Conservation (phyloP, 129 eudicot genomes). For the Pittosporum tobira region DNA sequence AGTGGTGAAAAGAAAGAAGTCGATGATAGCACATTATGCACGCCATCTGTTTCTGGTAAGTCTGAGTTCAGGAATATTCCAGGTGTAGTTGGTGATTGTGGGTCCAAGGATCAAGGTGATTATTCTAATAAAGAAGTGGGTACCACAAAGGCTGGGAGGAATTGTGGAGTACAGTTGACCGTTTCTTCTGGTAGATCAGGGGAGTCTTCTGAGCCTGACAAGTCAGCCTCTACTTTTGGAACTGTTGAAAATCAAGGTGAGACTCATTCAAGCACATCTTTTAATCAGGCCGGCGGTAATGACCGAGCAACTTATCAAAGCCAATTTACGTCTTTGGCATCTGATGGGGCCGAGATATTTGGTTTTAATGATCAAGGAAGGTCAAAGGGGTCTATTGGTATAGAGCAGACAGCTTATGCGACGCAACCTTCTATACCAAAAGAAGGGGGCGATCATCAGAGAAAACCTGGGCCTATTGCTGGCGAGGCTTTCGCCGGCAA, state of each 20-base stretch:
- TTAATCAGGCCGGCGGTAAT: conserved; percentile 28
- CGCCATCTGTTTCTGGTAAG: conserved; percentile 27
- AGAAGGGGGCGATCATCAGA: conserved; percentile 13
- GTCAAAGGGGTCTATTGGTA: conserved; percentile 16
- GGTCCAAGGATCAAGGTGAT: conserved; percentile 15
- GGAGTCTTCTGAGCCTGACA: conserved; percentile 37
- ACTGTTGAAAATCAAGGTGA: conserved; percentile 16
- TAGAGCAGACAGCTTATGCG: conserved; percentile 20
- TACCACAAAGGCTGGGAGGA: conserved; percentile 16
- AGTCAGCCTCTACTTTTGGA: conserved; percentile 21
- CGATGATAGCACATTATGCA: conserved; percentile 52
- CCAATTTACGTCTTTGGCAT: conserved; percentile 24
- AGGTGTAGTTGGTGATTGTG: conserved; percentile 12
- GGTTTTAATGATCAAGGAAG: conserved; percentile 28
- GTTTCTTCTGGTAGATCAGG: conserved; percentile 26
- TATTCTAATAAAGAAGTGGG: not conserved
- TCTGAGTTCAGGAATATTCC: conserved; percentile 23
- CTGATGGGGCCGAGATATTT: conserved; percentile 18
- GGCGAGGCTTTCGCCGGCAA: not conserved
- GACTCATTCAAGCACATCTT: conserved; percentile 39
- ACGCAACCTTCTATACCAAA: conserved; percentile 7
- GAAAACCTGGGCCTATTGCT: conserved; percentile 5
- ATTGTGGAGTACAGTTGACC: conserved; percentile 19
- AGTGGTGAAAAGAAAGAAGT: conserved; percentile 65
- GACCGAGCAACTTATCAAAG: conserved; percentile 26